Evolutionary conservation across 257 asterid genomes (phyloP).

Genomic region (Linderniella brevidens): DNA sequence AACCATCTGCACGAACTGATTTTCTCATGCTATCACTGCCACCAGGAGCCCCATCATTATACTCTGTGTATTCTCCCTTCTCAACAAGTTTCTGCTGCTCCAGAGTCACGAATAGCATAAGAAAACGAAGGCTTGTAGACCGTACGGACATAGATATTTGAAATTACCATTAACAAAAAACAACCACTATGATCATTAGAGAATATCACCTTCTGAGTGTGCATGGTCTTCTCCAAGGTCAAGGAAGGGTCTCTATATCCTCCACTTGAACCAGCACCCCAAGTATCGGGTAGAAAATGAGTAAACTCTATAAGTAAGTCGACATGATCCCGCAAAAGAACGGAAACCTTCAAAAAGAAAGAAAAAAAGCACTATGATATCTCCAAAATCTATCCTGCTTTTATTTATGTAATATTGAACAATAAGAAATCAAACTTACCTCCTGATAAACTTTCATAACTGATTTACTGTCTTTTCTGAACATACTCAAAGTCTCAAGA

Average conservation of each 20-base stretch:
- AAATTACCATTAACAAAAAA: slow-evolving; percentile 2
- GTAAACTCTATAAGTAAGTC: slow-evolving; percentile 68
- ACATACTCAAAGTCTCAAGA: slow-evolving; percentile 58
- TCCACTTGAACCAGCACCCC: slow-evolving; percentile 28
- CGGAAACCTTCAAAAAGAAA: slow-evolving; percentile 33
- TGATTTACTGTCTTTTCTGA: slow-evolving; percentile 36
- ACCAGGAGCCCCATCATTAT: slow-evolving; percentile 23
- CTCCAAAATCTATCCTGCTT: background rate
- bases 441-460: slow-evolving; percentile 43
- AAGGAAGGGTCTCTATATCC: slow-evolving; percentile 33
- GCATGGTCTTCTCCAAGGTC: slow-evolving; percentile 19
- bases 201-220: slow-evolving; percentile 34
- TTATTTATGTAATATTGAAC: slow-evolving; percentile 3
- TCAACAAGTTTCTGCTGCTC: slow-evolving; percentile 21
- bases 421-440: slow-evolving; percentile 18
- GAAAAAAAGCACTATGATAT: slow-evolving; percentile 7
- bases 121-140: slow-evolving; percentile 19
- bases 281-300: slow-evolving; percentile 49
- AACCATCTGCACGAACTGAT: slow-evolving; percentile 24
- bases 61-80: slow-evolving; percentile 20
- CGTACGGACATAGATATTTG: slow-evolving; percentile 9
- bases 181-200: slow-evolving; percentile 7
- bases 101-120: slow-evolving; percentile 17
- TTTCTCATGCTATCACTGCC: slow-evolving; percentile 17
- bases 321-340: slow-evolving; percentile 38